Base-by-base conservation (phyloP, 768 basidiomycete genomes). In the Trametes coccinea region DNA sequence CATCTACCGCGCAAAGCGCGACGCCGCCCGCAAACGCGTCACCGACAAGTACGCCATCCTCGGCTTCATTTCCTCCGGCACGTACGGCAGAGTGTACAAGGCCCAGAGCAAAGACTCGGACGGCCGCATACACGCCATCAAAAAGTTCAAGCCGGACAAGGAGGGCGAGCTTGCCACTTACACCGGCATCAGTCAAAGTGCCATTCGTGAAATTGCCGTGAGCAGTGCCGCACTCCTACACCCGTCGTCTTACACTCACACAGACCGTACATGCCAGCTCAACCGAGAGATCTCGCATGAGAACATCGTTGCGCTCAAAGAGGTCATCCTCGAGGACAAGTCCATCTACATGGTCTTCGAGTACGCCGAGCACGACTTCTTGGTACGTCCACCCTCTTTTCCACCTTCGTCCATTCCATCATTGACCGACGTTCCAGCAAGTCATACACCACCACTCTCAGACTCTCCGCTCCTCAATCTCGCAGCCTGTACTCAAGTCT, bases 141-240 rank as follows among this genome's bases (percentile, higher is more conserved):
- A 99, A 81, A 99, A 98, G 75, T 98, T 98, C 80, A 99, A 99
- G 72, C 97, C 96, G 0, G 97, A 99, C 81, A 98, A 98, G 75
- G 97, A 99, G 77, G 96, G 96, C 22, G 97, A 98, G 71, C 87
- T 95, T 0, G 78, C 90, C 53, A 94, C 94, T 0, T 99, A 98
- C 73, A 98, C 96, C 9, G 97, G 96, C 2, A 94, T 99, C 68
- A 95, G 93, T 73, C 97, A 99, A 77, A 96, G 93, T 75, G 97
- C 96, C 4, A 93, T 94, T 67, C 82, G 97, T 61, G 97, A 99
- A 75, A 98, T 98, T 66, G 92, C 95, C 56, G 95, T 95, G 66
- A 67, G 90, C 78, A 22, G 17, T 6, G 17, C 45, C 17, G 9
- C 27, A 17, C 29, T 44, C 61, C 6, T 41, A 46, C 16, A 43